Conservation (phyloP, 2,329 filamentous ascomycete genomes). For the Aspergillus quadrilineatus region DNA sequence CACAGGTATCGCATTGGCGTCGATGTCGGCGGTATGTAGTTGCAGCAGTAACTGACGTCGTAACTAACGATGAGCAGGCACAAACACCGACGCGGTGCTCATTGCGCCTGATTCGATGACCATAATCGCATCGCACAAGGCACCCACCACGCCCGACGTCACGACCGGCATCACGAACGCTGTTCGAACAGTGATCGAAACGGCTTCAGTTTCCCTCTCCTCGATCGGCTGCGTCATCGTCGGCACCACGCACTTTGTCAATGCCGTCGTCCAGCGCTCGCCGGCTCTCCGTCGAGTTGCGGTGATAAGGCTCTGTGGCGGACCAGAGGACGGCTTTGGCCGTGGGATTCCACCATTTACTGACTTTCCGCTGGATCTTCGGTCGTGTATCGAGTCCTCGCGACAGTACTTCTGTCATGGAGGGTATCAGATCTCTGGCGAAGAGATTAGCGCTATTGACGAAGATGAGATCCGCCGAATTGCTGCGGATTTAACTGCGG, state of each 20-base stretch:
- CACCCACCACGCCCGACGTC: slow-evolving; percentile 43
- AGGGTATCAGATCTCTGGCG: slow-evolving; percentile 10
- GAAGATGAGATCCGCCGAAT: neutral
- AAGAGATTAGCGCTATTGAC: slow-evolving; percentile 9
- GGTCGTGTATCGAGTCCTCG: neutral
- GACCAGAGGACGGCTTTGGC: slow-evolving; percentile 6
- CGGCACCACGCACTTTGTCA: slow-evolving; percentile 55
- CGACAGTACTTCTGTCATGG: slow-evolving; percentile 7
- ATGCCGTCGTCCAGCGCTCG: slow-evolving; percentile 44
- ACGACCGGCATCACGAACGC: slow-evolving; percentile 44
- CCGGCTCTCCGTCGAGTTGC: slow-evolving; percentile 1
- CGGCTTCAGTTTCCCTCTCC: slow-evolving; percentile 20
- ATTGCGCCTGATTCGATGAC: slow-evolving; percentile 27
- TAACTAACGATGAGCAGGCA: slow-evolving; percentile 24
- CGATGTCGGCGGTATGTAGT: slow-evolving; percentile 20
- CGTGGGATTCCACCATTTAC: slow-evolving; percentile 9
- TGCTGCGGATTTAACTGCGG: neutral
- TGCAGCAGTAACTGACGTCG: neutral
- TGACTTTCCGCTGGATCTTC: slow-evolving; percentile 5
- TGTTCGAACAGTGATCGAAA: slow-evolving; percentile 25
- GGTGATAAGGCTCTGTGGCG: slow-evolving; percentile 2
- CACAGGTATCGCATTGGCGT: slow-evolving; percentile 19
- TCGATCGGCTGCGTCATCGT: slow-evolving; percentile 50
- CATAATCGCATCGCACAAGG: slow-evolving; percentile 37
- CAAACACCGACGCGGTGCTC: slow-evolving; percentile 39